Percentiles rank a stretch among this genome's conserved stretches.
Evolutionary conservation across 108 stramenopile genomes (phyloP).

Genomic region (Thalassiosira profunda): DNA sequence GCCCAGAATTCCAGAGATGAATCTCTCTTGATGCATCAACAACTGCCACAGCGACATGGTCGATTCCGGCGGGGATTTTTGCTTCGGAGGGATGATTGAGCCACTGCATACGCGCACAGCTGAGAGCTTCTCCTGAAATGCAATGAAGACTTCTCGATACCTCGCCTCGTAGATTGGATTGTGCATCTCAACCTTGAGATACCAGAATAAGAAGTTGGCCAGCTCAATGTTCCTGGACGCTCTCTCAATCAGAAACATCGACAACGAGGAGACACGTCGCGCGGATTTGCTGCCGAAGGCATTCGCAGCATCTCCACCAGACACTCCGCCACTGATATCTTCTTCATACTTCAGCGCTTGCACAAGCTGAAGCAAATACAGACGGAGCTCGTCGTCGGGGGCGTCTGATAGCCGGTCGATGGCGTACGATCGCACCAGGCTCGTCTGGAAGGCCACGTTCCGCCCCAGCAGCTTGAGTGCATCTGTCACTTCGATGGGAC

Average conservation of each 20-base stretch:
- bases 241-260: conserved; percentile 91
- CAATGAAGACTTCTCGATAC: conserved; percentile 82
- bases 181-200: conserved; percentile 89
- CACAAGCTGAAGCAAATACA: conserved; percentile 97
- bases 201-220: conserved; percentile 97
- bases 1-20: conserved; percentile 87
- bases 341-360: conserved; percentile 98
- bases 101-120: conserved; percentile 30
- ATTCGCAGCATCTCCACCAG: conserved; percentile 10
- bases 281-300: conserved; percentile 1
- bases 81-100: conserved; percentile 12
- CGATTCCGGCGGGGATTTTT: not conserved
- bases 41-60: conserved; percentile 74
- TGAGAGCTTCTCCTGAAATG: conserved; percentile 63
- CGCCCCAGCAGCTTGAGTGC: conserved; percentile 96
- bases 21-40: conserved; percentile 78
- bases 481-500: conserved; percentile 96
- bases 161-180: conserved; percentile 87
- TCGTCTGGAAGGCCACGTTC: conserved; percentile 92
- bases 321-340: conserved; percentile 37
- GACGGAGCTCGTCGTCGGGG: conserved; percentile 93
- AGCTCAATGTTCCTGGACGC: conserved; percentile 90
- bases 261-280: conserved; percentile 77
- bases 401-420: conserved; percentile 92
- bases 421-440: conserved; percentile 93